These are phyloP conservation scores for Penicillium riverlandense DNA, from an alignment of 495 filamentous ascomycete genomes.

Conservation along the genomic window DNA sequence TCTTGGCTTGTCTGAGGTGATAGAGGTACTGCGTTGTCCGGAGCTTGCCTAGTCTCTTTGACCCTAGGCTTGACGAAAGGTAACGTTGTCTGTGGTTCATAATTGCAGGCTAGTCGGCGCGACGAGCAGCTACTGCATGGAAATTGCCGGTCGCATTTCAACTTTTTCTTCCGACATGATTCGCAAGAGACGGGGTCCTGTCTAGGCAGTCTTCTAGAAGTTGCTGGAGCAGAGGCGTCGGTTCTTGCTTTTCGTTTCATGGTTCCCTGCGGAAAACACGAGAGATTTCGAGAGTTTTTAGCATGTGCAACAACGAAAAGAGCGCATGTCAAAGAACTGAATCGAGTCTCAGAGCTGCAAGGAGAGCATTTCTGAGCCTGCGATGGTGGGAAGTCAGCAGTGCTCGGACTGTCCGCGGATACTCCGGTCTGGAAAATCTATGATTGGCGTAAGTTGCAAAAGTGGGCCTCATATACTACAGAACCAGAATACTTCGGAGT, in stretches of 20 bases:
- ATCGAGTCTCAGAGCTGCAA: not conserved
- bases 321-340: not conserved
- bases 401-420: constrained; percentile 20
- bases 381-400: not conserved
- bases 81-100: not conserved
- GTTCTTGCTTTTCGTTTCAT: constrained; percentile 23
- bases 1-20: too few relatives aligned
- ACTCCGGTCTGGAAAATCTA: constrained; percentile 1
- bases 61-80: too few relatives aligned
- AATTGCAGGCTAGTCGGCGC: constrained; percentile 30
- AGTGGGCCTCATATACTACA: too few relatives aligned
- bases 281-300: not conserved
- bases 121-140: constrained; percentile 40
- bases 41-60: too few relatives aligned
- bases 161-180: constrained; percentile 11
- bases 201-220: constrained; percentile 19
- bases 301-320: not conserved
- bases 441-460: too few relatives aligned
- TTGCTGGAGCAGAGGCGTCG: not conserved
- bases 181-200: constrained; percentile 46
- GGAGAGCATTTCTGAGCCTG: not conserved
- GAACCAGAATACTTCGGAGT: not conserved
- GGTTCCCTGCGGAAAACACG: not conserved
- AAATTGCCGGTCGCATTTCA: constrained; percentile 10
- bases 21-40: too few relatives aligned